These are phyloP conservation scores for Ascochyta clinopodiicola DNA, from an alignment of 2,329 filamentous ascomycete genomes.

Conservation along the genomic window DNA sequence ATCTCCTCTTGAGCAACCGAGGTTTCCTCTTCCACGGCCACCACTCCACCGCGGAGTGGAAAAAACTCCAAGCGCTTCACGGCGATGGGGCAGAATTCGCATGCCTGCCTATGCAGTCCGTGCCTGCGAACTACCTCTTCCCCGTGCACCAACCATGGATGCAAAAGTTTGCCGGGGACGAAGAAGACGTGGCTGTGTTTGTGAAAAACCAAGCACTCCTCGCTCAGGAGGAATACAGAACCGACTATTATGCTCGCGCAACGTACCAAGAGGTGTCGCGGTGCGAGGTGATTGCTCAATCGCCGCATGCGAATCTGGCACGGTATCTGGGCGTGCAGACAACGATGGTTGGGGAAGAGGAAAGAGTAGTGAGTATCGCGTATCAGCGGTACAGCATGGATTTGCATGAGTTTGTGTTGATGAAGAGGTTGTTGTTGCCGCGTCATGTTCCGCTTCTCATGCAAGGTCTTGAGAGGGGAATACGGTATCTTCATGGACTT, in stretches of 20 bases:
- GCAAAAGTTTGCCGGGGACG: not conserved
- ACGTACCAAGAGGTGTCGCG: not conserved
- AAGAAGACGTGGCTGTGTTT: not conserved
- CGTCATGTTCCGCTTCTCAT: not conserved
- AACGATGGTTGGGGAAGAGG: not conserved
- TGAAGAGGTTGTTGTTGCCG: not conserved
- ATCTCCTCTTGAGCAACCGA: not conserved
- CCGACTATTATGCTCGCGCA: not conserved
- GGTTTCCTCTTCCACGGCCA: conserved; percentile 3
- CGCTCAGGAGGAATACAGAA: not conserved
- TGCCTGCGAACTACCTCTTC: not conserved
- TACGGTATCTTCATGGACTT: not conserved
- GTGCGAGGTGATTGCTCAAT: not conserved
- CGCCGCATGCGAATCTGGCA: conserved; percentile 6
- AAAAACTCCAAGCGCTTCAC: not conserved
- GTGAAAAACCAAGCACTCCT: conserved; percentile 7
- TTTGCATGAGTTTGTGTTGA: not conserved
- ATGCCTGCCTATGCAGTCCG: not conserved
- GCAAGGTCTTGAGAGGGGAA: not conserved
- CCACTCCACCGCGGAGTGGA: not conserved
- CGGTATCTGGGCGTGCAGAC: conserved; percentile 11
- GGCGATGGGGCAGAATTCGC: not conserved
- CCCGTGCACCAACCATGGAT: not conserved
- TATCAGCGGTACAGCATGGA: conserved; percentile 16
- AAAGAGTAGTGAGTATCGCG: conserved; percentile 3